A percentile compares a stretch with the other conserved stretches of the same genome.
phyloP scores from a whole-genome alignment of 2,329 filamentous ascomycete species.

The Neopestalotiopsis rosae region DNA sequence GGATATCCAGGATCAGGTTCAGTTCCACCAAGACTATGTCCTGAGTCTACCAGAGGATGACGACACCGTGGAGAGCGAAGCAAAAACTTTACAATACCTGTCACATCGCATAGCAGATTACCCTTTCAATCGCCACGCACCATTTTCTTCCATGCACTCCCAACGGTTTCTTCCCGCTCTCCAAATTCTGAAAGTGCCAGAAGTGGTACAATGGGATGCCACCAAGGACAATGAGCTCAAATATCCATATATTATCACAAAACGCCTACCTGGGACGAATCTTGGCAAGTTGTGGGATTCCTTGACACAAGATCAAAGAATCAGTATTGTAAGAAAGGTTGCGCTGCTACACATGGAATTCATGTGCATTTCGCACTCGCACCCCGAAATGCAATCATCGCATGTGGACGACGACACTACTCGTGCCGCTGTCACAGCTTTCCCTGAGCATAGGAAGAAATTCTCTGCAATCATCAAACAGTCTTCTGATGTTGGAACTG shows the following conservation, averaged over 20 bases:
- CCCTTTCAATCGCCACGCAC: too few relatives aligned
- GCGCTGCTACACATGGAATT: background rate
- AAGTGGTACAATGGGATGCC: background rate
- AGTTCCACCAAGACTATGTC: background rate
- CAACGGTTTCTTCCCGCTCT: background rate
- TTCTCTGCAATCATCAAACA: too few relatives aligned
- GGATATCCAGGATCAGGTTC: background rate
- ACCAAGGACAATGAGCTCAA: background rate
- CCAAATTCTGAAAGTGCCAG: background rate
- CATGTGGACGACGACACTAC: background rate
- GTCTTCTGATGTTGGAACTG: too few relatives aligned
- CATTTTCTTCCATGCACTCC: too few relatives aligned
- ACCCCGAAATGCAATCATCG: too few relatives aligned
- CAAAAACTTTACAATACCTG: background rate
- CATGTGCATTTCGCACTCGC: background rate
- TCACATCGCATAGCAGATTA: background rate
- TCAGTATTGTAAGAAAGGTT: background rate
- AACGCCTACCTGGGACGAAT: conserved; percentile 1
- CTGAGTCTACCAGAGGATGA: conserved; percentile 2
- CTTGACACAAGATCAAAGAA: background rate
- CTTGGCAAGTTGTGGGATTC: background rate
- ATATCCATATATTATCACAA: conserved; percentile 3
- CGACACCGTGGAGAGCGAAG: background rate
- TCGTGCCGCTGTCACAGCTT: background rate
- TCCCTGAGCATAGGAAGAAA: too few relatives aligned